Evolutionary conservation across 768 basidiomycete genomes (phyloP).

Genomic region (Chalciporus pseudorubinellus): DNA sequence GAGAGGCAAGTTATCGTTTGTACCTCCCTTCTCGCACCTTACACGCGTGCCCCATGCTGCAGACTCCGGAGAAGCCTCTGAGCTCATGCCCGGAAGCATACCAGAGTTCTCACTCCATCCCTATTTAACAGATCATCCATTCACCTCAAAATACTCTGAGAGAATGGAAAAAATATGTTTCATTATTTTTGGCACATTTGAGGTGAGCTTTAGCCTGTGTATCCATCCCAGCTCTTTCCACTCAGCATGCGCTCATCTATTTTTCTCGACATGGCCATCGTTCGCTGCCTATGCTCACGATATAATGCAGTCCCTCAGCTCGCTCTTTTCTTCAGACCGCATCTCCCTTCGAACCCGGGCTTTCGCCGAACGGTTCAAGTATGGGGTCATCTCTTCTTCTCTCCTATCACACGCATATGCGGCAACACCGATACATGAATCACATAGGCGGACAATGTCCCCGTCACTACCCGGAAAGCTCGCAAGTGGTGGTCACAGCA

Average conservation of each 20-base stretch:
- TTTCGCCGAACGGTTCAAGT: conserved; percentile 80
- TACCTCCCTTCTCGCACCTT: conserved; percentile 1
- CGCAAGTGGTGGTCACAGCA: conserved; percentile 32
- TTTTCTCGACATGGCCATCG: neutral
- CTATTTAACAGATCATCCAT: conserved; percentile 8
- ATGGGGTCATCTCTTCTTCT: conserved; percentile 78
- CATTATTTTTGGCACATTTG: conserved; percentile 20
- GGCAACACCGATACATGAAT: conserved; percentile 33
- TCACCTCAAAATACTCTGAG: conserved; percentile 19
- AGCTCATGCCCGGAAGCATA: conserved; percentile 57
- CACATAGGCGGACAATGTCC: conserved; percentile 32
- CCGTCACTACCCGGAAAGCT: conserved; percentile 50
- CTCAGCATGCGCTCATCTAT: conserved; percentile 9
- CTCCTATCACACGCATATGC: conserved; percentile 61
- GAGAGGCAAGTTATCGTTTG: conserved; percentile 42
- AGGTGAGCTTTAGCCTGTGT: conserved; percentile 36
- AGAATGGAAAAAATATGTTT: conserved; percentile 29
- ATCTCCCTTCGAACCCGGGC: conserved; percentile 39
- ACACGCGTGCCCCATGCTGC: conserved; percentile 15
- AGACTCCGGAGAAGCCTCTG: conserved; percentile 61
- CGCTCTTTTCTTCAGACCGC: conserved; percentile 36
- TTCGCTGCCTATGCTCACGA: conserved; percentile 8
- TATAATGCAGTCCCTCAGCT: conserved; percentile 36
- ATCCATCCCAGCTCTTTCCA: conserved; percentile 10
- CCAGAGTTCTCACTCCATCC: conserved; percentile 31